phyloP scores from a whole-genome alignment of 2,329 filamentous ascomycete genomes.

The Aureobasidium sp. region DNA sequence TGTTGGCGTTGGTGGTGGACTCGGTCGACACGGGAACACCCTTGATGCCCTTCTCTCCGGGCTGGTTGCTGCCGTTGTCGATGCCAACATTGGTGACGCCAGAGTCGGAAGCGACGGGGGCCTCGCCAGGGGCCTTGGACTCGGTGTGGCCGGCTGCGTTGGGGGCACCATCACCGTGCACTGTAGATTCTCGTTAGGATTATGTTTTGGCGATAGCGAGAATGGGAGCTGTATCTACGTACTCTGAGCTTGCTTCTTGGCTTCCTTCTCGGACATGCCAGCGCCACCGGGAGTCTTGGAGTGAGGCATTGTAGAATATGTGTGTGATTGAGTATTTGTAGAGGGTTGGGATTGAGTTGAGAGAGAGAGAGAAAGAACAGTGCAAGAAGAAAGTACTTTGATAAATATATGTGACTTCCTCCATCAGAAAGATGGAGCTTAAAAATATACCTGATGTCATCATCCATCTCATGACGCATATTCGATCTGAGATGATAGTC shows the following conservation, averaged over 20 bases:
- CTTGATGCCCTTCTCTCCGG: slow-evolving; percentile 28
- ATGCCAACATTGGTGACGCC: slow-evolving; percentile 25
- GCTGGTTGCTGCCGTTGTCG: slow-evolving; percentile 22
- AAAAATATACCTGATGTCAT: background rate
- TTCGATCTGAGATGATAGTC: background rate
- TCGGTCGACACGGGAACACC: slow-evolving; percentile 21
- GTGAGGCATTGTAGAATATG: slow-evolving; percentile 15
- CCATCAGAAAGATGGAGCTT: background rate
- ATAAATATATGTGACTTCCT: background rate
- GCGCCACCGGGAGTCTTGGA: slow-evolving; percentile 24
- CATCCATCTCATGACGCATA: background rate
- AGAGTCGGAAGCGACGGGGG: slow-evolving; percentile 28
- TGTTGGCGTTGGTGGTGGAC: slow-evolving; percentile 19
- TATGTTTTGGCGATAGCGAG: too few relatives aligned
- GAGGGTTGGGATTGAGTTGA: background rate
- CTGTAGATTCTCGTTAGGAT: slow-evolving; percentile 8
- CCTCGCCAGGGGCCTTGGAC: slow-evolving; percentile 21
- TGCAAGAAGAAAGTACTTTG: background rate
- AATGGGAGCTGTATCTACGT: background rate
- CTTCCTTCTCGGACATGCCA: slow-evolving; percentile 25
- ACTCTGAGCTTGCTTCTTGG: slow-evolving; percentile 27
- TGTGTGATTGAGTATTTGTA: background rate
- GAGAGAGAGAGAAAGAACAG: background rate
- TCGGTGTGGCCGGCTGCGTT: slow-evolving; percentile 26
- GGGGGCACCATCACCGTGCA: slow-evolving; percentile 24